Evolutionary conservation across 352 stramenopile species (phyloP), one percentile per base, ranked within the genome.

Genomic region (Pythium utonaiense): DNA sequence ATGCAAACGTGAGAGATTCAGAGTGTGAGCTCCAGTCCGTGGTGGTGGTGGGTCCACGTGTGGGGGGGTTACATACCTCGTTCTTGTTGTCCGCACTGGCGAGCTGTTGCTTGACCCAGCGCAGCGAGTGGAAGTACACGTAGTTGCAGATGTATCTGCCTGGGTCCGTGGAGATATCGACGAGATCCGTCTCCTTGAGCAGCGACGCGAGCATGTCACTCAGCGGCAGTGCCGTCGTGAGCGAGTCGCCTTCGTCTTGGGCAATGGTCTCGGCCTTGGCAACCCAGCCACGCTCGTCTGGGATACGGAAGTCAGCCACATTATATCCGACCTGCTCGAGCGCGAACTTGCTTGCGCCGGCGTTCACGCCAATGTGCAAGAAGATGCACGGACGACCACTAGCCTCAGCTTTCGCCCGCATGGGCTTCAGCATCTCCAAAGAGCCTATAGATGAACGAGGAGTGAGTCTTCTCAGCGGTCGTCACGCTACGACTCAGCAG

Each of bases 101-200:
- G 27, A 58, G 50, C 33, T 65, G 73, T 21, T 66, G 49, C 34
- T 88, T 80, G 60, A 71, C 63, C 80, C 82, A 90, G 34, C 80
- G 63, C 14, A 95, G 78, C 66, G 83, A 93, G 30, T 77, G 64
- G 63, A 80, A 95, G 75, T 91, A 95, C 16, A 91, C 83, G 60
- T 76, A 92, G 69, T 95, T 95, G 71, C 85, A 95, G 57, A 95
- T 91, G 71, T 91, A 95, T 22, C 85, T 72, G 6, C 85, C 85
- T 1, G 83, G 83, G 59, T 95, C 80, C 12, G 59, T 88, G 14
- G 85, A 95, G 45, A 95, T 72, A 6, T 28, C 54, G 9, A 83
- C 60, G 16, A 65, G 66, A 31, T 72, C 53, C 27, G 75, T 67
- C 19, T 77, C 45, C 2, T 49, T 41, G 48, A 72, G 62, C 57